Base-by-base conservation (phyloP, 768 basidiomycete genomes). In the Coprinopsis strossmayeri region DNA sequence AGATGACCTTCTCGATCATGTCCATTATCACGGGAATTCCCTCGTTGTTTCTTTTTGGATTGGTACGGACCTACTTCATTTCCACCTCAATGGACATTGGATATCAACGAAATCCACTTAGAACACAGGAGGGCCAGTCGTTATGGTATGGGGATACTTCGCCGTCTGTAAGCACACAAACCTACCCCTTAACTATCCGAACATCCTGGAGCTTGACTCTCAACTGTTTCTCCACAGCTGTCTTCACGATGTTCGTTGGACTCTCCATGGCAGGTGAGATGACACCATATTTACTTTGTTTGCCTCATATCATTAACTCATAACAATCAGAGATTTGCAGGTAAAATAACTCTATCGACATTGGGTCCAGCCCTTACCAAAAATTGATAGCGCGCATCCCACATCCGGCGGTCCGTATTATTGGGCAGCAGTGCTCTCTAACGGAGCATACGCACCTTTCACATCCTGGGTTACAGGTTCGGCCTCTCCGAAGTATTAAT, bases 111-210 rank as follows among this genome's bases (percentile, higher is more conserved):
- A 53, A 10, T 46, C 3, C 26, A 7, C 18, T 17, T 21, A 87
- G 80, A 82, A 77, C 40, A 87, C 84, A 0, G 85, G 86, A 34
- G 86, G 86, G 5, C 84, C 84, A 0, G 84, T 71, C 0, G 83
- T 85, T 2, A 88, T 87, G 84, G 81, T 82, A 0, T 85, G 82
- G 82, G 82, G 82, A 15, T 87, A 79, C 77, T 59, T 83, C 2
- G 72, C 84, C 27, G 82, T 81, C 30, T 64, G 80, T 83, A 54
- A 51, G 79, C 53, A 41, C 48, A n/a, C n/a, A n/a, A 11, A 2
- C 15, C 2, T 21, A 9, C 25, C n/a, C 15, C 9, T 11, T 35
- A 32, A 32, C 30, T 32, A 7, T 7, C 30, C 30, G 9, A 32
- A 32, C 48, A 4, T 52, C 23, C 34, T 10, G 25, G 23, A 39